Evolutionary conservation across 805 yeast genomes (phyloP), one percentile per base, ranked within the genome.

Genomic region (Danielia reshetovae): DNA sequence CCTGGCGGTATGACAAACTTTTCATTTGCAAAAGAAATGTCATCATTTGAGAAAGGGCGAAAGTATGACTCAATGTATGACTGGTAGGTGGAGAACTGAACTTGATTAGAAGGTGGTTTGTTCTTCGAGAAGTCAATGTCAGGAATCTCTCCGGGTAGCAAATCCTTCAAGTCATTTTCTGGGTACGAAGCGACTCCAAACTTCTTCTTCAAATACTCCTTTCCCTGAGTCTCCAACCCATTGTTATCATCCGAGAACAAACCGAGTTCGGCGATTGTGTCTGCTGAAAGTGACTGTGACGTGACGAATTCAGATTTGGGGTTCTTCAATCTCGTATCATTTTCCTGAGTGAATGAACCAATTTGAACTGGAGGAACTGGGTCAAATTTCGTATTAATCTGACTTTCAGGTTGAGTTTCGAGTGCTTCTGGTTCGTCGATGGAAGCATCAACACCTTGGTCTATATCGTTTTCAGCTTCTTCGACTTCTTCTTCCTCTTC

Each of bases 151-250:
- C 98, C 99, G 0, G 98, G 96, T 19, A 93, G 65, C 42, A 83
- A 59, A 36, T 79, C 82, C 45, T 77, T 69, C 29, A 93, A 64
- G 52, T 89, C 95, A 25, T 70, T 69, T 21, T 79, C 75, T 0
- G 98, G 98, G 55, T 79, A 93, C n/a, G 89, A 79, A 0, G 93
- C 85, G 11, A 93, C 98, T 3, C 85, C 96, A 50, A 80, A 87
- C 54, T 82, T 83, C 45, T 70, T 71, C 52, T 84, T 83, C 39
- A 84, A 57, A 48, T 74, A 85, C 30, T 85, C 95, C 27, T 75
- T 79, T 5, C 87, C 87, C n/a, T 76, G 77, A 12, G 77, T 71
- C 39, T 76, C 81, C 14, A 77, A 53, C 1, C 83, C 83, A 30
- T 76, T 70, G 19, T 59, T 63, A 34, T 72, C 71, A 32, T 82